A percentile compares a stretch with the other conserved stretches of the same genome.
Conservation (phyloP, 2,329 filamentous ascomycete genomes). For the Aspergillus sp. region DNA sequence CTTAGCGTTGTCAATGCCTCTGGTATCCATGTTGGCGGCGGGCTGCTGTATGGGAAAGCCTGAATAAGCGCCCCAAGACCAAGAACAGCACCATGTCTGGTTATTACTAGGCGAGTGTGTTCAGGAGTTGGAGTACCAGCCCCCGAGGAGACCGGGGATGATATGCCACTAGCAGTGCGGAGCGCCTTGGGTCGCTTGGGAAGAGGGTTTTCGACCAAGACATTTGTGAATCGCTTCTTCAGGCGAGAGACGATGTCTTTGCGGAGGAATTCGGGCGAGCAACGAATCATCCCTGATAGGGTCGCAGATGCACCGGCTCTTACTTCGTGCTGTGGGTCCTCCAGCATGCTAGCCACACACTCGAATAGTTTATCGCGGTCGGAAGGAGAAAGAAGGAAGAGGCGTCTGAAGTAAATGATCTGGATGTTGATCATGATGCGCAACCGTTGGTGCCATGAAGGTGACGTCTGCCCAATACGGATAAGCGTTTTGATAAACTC, state of each 20-base stretch:
- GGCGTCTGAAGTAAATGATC: conserved; percentile 93
- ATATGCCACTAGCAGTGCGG: conserved; percentile 31
- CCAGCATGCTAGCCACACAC: conserved; percentile 93
- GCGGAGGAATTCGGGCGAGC: conserved; percentile 79
- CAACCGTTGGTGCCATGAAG: conserved; percentile 93
- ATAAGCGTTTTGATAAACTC: conserved; percentile 84
- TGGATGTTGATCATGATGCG: conserved; percentile 97
- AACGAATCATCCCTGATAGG: conserved; percentile 95
- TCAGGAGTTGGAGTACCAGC: conserved; percentile 52
- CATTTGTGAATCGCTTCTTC: conserved; percentile 74
- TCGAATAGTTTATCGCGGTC: conserved; percentile 82
- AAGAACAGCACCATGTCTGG: conserved; percentile 84
- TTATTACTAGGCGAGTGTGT: conserved; percentile 72
- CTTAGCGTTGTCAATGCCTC: conserved; percentile 85
- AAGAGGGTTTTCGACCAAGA: conserved; percentile 80
- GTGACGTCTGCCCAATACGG: conserved; percentile 77
- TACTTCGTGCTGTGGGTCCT: conserved; percentile 89
- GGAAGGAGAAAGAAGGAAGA: conserved; percentile 76
- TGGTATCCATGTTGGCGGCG: conserved; percentile 90
- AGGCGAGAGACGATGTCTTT: conserved; percentile 73
- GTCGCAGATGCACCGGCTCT: conserved; percentile 90
- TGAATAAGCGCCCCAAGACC: conserved; percentile 89
- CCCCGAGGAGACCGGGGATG: conserved; percentile 45
- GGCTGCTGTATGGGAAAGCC: conserved; percentile 93
- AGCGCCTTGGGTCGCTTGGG: conserved; percentile 62